Evolutionary conservation across 768 basidiomycete species (phyloP).

Genomic region (Basidioascus undulatus): DNA sequence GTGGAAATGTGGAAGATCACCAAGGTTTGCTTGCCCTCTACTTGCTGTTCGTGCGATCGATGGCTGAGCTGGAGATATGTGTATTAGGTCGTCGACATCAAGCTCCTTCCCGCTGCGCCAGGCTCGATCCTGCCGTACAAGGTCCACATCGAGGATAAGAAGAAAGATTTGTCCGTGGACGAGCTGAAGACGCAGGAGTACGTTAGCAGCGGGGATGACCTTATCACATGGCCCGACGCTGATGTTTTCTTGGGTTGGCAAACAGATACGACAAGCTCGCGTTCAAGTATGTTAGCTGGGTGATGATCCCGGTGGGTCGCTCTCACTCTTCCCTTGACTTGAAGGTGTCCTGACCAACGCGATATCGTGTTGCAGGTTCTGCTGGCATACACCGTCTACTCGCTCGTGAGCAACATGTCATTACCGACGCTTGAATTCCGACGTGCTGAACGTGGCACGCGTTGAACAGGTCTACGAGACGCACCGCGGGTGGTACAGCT

Average conservation of each 20-base stretch:
- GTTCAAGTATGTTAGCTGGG: conserved; percentile 83
- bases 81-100: conserved; percentile 81
- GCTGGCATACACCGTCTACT: conserved; percentile 42
- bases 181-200: conserved; percentile 96
- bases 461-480: conserved; percentile 53
- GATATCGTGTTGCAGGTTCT: too few species aligned
- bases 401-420: conserved; percentile 23
- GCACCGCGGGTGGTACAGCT: conserved; percentile 89
- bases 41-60: too few species aligned
- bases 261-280: conserved; percentile 67
- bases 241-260: too few species aligned
- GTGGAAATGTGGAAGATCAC: conserved; percentile 56
- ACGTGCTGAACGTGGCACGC: not conserved
- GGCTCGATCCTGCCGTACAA: conserved; percentile 53
- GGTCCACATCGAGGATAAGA: conserved; percentile 73
- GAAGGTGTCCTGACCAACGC: too few species aligned
- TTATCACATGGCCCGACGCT: too few species aligned
- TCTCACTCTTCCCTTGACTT: too few species aligned
- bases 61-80: too few species aligned
- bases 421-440: conserved; percentile 7
- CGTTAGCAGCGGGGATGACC: too few species aligned
- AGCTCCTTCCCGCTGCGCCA: conserved; percentile 32
- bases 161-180: conserved; percentile 85
- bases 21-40: too few species aligned
- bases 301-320: conserved; percentile 49